These are phyloP conservation scores for Pseudodiploospora longispora DNA, from an alignment of 2,329 filamentous ascomycete genomes.

Conservation along the genomic window DNA sequence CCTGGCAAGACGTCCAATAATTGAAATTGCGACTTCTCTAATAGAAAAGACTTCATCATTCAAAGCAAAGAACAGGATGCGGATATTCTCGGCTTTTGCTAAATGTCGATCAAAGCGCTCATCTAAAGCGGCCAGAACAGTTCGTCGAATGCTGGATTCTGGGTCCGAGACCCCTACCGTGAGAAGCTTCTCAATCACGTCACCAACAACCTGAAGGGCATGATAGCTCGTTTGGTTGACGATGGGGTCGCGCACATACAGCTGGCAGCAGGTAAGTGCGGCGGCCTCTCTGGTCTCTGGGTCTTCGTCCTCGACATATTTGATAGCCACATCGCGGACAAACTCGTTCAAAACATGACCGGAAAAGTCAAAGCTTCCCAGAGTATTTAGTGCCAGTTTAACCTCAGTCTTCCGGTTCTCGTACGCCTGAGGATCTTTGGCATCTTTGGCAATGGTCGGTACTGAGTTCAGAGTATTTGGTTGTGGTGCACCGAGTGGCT, in stretches of 20 bases:
- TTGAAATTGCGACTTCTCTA: conserved; percentile 87
- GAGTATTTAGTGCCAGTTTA: conserved; percentile 83
- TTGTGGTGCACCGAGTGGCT: conserved; percentile 82
- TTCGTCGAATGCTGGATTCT: conserved; percentile 79
- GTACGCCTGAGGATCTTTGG: conserved; percentile 73
- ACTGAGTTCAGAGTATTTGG: conserved; percentile 71
- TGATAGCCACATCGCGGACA: conserved; percentile 93
- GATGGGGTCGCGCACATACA: conserved; percentile 94
- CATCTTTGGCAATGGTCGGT: conserved; percentile 79
- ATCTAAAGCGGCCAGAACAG: conserved; percentile 82
- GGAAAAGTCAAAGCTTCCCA: conserved; percentile 96
- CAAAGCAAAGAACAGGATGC: conserved; percentile 87
- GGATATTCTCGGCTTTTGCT: conserved; percentile 95
- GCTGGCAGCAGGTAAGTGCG: conserved; percentile 91
- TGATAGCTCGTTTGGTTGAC: conserved; percentile 97
- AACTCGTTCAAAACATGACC: conserved; percentile 96
- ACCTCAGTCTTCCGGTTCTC: conserved; percentile 79
- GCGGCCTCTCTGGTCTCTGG: conserved; percentile 88
- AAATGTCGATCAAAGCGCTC: conserved; percentile 91
- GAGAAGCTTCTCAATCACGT: conserved; percentile 93
- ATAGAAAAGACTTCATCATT: conserved; percentile 94
- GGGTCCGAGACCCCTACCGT: conserved; percentile 92
- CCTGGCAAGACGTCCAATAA: conserved; percentile 85
- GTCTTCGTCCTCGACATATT: conserved; percentile 95
- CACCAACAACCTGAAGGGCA: conserved; percentile 91